Evolutionary conservation across 192 early-diverging fungal species (phyloP).

Genomic region (Diversispora eburnea): DNA sequence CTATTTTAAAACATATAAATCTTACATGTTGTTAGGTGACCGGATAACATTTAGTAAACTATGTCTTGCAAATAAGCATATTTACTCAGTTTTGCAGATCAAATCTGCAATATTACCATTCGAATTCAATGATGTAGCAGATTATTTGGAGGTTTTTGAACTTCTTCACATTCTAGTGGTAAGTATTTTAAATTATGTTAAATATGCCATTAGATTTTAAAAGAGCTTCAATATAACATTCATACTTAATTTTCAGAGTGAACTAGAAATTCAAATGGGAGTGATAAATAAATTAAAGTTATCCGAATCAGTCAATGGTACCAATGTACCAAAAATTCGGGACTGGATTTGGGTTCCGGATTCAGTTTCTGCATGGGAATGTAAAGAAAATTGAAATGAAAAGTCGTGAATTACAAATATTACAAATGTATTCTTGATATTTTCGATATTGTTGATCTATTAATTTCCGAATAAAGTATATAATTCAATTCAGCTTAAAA

Average conservation of each 20-base stretch:
- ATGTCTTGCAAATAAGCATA: slow-evolving; percentile 23
- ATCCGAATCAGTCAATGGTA: slow-evolving; percentile 8
- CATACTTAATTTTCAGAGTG: slow-evolving; percentile 5
- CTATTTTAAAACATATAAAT: slow-evolving; percentile 18
- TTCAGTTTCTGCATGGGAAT: slow-evolving; percentile 21
- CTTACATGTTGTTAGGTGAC: slow-evolving; percentile 21
- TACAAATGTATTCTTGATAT: not conserved
- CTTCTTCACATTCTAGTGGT: not conserved
- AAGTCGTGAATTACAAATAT: not conserved
- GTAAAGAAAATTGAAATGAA: slow-evolving; percentile 3
- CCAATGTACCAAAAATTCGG: slow-evolving; percentile 13
- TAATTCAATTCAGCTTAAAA: too few species aligned
- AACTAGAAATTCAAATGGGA: not conserved
- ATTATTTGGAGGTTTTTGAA: slow-evolving; percentile 8
- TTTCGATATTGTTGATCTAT: slow-evolving; percentile 10
- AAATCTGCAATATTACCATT: slow-evolving; percentile 21
- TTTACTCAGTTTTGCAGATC: slow-evolving; percentile 22
- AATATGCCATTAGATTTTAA: not conserved
- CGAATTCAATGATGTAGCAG: slow-evolving; percentile 18
- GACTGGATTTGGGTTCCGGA: slow-evolving; percentile 12
- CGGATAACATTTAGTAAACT: slow-evolving; percentile 22
- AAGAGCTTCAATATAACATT: not conserved
- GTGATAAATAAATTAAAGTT: slow-evolving; percentile 17
- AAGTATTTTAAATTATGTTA: not conserved
- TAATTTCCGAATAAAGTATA: not conserved